phyloP scores from a whole-genome alignment of 192 early-diverging fungal species.

The Backusella psychrophila region DNA sequence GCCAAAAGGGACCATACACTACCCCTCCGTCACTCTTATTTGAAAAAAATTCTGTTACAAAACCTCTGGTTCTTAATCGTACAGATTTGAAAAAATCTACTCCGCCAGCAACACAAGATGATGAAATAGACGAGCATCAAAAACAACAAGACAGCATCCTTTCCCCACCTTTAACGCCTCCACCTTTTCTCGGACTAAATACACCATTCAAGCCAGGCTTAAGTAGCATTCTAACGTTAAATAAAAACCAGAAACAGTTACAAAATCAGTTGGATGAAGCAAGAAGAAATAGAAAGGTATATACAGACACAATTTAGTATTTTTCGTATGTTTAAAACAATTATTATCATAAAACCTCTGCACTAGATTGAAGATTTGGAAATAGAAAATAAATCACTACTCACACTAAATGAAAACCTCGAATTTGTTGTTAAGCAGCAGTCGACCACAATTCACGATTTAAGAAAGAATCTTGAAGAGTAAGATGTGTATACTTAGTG shows the following conservation, averaged over 20 bases:
- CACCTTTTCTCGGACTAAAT: not conserved
- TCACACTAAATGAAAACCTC: slow-evolving; percentile 16
- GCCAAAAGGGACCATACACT: not conserved
- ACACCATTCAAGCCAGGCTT: not conserved
- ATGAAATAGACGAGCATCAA: not conserved
- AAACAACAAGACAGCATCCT: not conserved
- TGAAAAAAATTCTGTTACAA: not conserved
- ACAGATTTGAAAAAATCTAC: not conserved
- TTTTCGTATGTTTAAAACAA: slow-evolving; percentile 1
- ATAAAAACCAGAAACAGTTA: not conserved
- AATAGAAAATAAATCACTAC: slow-evolving; percentile 24
- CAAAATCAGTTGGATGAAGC: slow-evolving; percentile 20
- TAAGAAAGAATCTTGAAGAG: slow-evolving; percentile 13
- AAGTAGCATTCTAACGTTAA: not conserved
- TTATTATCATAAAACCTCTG: not conserved
- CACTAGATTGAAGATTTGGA: slow-evolving; percentile 24
- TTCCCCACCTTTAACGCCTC: not conserved
- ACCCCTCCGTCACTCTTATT: not conserved
- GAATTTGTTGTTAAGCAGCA: slow-evolving; percentile 18
- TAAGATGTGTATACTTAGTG: not conserved
- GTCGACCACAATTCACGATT: slow-evolving; percentile 9
- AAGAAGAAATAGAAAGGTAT: slow-evolving; percentile 22
- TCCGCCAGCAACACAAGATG: not conserved
- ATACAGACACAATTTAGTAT: not conserved
- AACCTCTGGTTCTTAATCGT: not conserved